Evolutionary conservation across 2,329 filamentous ascomycete species (phyloP), one percentile per base, ranked within the genome.

Genomic region (Thermoascus crustaceus): DNA sequence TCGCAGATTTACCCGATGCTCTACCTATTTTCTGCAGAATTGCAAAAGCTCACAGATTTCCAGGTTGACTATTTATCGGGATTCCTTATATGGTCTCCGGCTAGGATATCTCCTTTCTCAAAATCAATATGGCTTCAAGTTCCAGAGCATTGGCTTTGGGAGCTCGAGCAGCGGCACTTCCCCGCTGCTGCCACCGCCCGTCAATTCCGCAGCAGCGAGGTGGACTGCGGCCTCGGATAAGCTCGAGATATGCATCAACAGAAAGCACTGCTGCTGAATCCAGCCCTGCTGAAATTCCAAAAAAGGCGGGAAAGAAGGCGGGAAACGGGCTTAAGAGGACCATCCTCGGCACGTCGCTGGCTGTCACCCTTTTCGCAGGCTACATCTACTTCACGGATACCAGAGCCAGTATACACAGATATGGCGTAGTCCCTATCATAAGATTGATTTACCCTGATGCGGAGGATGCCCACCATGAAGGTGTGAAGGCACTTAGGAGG

Each of bases 391-490:
- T 68, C n/a, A 86, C 82, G 35, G 83, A 87, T 56, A 86, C 82
- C 5, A 71, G 83, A 42, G 78, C 82, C 26, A 81, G 77, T 39
- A 54, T 80, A 39, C 82, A 88, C 59, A 74, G 72, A 50, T 85
- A 76, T 60, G 60, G 81, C 19, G 68, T 81, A 9, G 79, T 67
- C 24, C 66, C 63, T 27, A 41, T 66, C 30, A 51, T 70, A 5
- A 47, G 66, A 20, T 41, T 52, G 40, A 29, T 67, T 5, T 67
- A 60, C 38, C 58, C 58, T 3, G 67, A 71, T 49, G 65, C 67
- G 8, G 91, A 98, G 61, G 86, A 94, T 24, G 91, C 89, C n/a
- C 91, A 98, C 58, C 81, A 93, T 53, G 69, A 73, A 14, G 84
- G 85, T 33, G 86, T 85, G 2, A 65, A 71, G 23, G 69, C 77